Evolutionary conservation across 208 protist genomes (phyloP).

Genomic region (Crithidia acanthocephali): DNA sequence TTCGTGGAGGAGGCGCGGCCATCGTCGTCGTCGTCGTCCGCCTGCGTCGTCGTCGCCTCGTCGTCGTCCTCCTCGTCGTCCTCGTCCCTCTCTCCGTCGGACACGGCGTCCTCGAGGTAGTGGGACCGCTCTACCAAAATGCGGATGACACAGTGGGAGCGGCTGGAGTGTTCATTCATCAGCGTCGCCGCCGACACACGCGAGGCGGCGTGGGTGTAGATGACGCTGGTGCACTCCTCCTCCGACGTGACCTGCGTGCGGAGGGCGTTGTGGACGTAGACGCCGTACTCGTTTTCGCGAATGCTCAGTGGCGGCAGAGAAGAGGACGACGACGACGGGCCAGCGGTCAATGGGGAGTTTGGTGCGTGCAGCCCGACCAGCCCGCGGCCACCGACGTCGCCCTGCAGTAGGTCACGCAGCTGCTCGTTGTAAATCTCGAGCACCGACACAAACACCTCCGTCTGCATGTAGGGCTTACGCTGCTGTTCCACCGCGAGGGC

Average conservation of each 20-base stretch:
- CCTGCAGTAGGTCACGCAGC: conserved; percentile 72
- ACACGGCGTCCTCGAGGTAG: conserved; percentile 55
- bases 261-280: conserved; percentile 84
- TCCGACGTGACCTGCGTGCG: conserved; percentile 52
- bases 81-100: conserved; percentile 34
- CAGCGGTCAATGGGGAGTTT: neutral
- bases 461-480: conserved; percentile 39
- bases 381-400: conserved; percentile 15
- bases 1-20: conserved; percentile 20
- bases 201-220: conserved; percentile 51
- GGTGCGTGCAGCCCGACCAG: neutral
- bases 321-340: conserved; percentile 2
- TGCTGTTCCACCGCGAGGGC: conserved; percentile 48
- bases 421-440: conserved; percentile 90
- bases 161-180: conserved; percentile 95
- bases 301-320: conserved; percentile 54
- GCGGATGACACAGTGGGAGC: conserved; percentile 96
- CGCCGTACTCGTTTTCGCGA: conserved; percentile 77
- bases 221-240: conserved; percentile 63
- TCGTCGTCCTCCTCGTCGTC: conserved; percentile 36
- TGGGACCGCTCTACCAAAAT: conserved; percentile 90
- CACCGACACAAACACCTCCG: conserved; percentile 63
- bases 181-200: conserved; percentile 80
- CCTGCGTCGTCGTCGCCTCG: conserved; percentile 1
- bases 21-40: conserved; percentile 24